Percentiles rank a stretch among this genome's conserved stretches.
phyloP scores from a whole-genome alignment of 352 stramenopile species.

The Pythium vanterpoolii region DNA sequence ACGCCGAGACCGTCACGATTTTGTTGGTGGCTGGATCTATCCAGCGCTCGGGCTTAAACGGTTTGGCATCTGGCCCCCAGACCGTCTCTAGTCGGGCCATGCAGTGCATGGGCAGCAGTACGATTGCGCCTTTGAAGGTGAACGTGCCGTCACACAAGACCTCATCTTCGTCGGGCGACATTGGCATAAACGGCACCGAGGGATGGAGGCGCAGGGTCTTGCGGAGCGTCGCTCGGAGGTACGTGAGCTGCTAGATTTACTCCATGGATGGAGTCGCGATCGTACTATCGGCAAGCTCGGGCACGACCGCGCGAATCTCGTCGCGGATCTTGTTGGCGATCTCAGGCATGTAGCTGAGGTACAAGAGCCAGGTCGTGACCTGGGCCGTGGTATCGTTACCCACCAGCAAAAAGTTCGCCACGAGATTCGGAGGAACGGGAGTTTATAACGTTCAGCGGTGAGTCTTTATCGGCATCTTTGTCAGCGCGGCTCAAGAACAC shows the following conservation, averaged over 20 bases:
- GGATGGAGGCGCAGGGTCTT: constrained; percentile 44
- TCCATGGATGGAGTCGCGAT: constrained; percentile 34
- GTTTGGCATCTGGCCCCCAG: constrained; percentile 32
- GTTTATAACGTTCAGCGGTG: constrained; percentile 9
- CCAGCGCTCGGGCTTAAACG: constrained; percentile 36
- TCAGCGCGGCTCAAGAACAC: constrained; percentile 43
- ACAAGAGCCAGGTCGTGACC: constrained; percentile 72
- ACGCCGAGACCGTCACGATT: constrained; percentile 33
- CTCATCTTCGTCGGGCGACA: constrained; percentile 27
- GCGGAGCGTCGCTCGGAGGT: constrained; percentile 43
- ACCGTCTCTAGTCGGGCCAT: constrained; percentile 33
- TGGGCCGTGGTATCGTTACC: constrained; percentile 74
- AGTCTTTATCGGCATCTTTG: too few species aligned
- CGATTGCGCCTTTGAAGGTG: constrained; percentile 20
- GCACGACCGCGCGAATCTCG: constrained; percentile 29
- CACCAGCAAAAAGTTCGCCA: constrained; percentile 78
- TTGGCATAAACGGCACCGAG: constrained; percentile 34
- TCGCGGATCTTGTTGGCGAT: constrained; percentile 40
- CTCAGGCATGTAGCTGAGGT: constrained; percentile 15
- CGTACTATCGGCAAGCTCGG: neutral
- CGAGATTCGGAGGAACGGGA: constrained; percentile 43
- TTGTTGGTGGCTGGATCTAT: constrained; percentile 20
- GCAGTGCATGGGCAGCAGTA: constrained; percentile 34
- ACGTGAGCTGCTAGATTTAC: constrained; percentile 38
- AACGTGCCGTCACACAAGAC: constrained; percentile 32